phyloP scores from a whole-genome alignment of 2,329 filamentous ascomycete genomes.

The Orbilia brochopaga region DNA sequence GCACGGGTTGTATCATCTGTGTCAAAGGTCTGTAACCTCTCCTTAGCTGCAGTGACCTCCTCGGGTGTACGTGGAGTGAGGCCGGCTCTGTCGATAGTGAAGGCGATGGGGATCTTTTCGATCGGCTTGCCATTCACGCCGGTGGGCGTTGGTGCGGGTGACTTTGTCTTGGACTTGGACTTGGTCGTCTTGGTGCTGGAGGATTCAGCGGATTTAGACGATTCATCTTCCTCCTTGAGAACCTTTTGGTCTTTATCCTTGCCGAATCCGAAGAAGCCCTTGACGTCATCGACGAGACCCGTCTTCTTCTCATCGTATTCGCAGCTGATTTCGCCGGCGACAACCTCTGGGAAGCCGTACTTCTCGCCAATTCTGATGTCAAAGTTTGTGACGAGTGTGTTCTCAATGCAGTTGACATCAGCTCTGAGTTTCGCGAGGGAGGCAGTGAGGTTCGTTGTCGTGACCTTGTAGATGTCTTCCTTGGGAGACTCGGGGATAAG shows the following conservation, averaged over 20 bases:
- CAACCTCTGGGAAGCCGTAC: slow-evolving; percentile 79
- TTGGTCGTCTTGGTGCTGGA: slow-evolving; percentile 62
- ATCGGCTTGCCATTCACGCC: slow-evolving; percentile 63
- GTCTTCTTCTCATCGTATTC: slow-evolving; percentile 78
- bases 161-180: slow-evolving; percentile 55
- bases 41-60: slow-evolving; percentile 64
- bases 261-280: slow-evolving; percentile 90
- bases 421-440: slow-evolving; percentile 79
- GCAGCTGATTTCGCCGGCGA: slow-evolving; percentile 79
- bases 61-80: slow-evolving; percentile 62
- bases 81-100: slow-evolving; percentile 63
- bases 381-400: slow-evolving; percentile 80
- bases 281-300: slow-evolving; percentile 78
- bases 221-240: slow-evolving; percentile 66
- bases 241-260: slow-evolving; percentile 71
- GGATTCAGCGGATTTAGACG: slow-evolving; percentile 59
- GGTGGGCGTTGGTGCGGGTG: slow-evolving; percentile 56
- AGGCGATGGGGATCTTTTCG: slow-evolving; percentile 66
- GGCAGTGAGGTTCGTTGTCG: slow-evolving; percentile 83
- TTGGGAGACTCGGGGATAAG: slow-evolving; percentile 54
- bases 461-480: slow-evolving; percentile 70
- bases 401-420: slow-evolving; percentile 75
- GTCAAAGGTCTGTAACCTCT: slow-evolving; percentile 82
- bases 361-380: slow-evolving; percentile 73
- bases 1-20: slow-evolving; percentile 78